These are phyloP conservation scores for Cladophialophora carrionii DNA, from an alignment of 2,329 filamentous ascomycete species.

Conservation along the genomic window DNA sequence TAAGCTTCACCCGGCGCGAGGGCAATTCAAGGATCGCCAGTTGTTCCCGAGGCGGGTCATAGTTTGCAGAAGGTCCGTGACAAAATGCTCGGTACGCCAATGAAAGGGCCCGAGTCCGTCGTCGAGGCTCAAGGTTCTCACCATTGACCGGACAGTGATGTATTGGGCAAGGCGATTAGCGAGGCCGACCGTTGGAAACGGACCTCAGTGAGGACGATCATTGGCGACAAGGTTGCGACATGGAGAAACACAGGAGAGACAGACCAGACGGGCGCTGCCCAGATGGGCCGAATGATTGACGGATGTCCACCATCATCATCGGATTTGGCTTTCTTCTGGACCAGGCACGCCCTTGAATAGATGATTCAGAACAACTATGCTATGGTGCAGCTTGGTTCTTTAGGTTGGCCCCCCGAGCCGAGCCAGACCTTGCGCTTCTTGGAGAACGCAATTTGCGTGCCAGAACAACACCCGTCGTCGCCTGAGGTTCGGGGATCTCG, in stretches of 20 bases:
- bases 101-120: not conserved
- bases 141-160: slow-evolving; percentile 27
- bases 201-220: slow-evolving; percentile 20
- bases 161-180: slow-evolving; percentile 26
- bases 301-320: slow-evolving; percentile 5
- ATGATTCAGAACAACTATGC: not conserved
- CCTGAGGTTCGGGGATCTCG: slow-evolving; percentile 19
- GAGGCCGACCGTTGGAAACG: slow-evolving; percentile 26
- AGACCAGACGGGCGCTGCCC: slow-evolving; percentile 21
- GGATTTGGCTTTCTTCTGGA: slow-evolving; percentile 6
- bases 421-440: slow-evolving; percentile 4
- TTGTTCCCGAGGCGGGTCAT: slow-evolving; percentile 14
- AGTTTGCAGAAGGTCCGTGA: slow-evolving; percentile 23
- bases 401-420: slow-evolving; percentile 5
- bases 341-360: slow-evolving; percentile 4
- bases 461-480: slow-evolving; percentile 16
- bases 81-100: slow-evolving; percentile 16
- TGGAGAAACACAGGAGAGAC: slow-evolving; percentile 33
- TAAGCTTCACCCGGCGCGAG: slow-evolving; percentile 28
- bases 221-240: slow-evolving; percentile 30
- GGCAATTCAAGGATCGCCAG: slow-evolving; percentile 15
- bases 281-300: slow-evolving; percentile 15
- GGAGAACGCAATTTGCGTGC: slow-evolving; percentile 7
- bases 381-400: not conserved
- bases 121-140: slow-evolving; percentile 20